phyloP scores from a whole-genome alignment of 2,329 filamentous ascomycete genomes.

The Aspergillus sp. region DNA sequence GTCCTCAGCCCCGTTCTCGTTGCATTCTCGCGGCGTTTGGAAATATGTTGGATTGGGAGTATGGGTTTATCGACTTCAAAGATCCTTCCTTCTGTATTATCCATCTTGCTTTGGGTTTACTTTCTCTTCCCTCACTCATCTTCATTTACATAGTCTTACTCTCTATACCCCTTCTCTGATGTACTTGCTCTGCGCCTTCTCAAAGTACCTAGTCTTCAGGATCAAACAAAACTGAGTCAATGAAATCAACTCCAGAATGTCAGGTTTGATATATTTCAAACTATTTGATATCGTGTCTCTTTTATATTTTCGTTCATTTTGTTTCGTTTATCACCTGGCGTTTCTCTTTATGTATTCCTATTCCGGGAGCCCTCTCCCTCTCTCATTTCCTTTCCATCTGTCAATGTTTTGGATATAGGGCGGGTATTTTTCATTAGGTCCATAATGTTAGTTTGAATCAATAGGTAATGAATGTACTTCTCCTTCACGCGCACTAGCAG shows the following conservation, averaged over 20 bases:
- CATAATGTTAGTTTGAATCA: neutral
- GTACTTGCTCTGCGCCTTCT: constrained; percentile 4
- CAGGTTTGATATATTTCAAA: neutral
- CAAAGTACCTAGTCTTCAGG: neutral
- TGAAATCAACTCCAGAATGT: constrained; percentile 1
- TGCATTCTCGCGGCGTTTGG: constrained; percentile 22
- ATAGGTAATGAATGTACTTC: neutral
- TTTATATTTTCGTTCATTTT: neutral
- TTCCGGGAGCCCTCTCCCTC: neutral
- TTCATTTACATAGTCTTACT: constrained; percentile 7
- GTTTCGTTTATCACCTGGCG: neutral
- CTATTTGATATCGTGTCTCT: neutral
- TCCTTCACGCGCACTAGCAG: too few species aligned
- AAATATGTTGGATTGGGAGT: constrained; percentile 12
- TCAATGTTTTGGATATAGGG: constrained; percentile 7
- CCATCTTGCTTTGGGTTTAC: neutral
- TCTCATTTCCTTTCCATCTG: neutral
- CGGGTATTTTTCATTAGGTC: constrained; percentile 7
- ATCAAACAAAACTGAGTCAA: neutral
- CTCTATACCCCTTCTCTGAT: constrained; percentile 15
- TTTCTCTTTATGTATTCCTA: neutral
- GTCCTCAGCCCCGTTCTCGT: constrained; percentile 11
- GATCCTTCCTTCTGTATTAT: neutral
- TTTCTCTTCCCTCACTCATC: constrained; percentile 11
- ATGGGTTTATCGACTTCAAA: constrained; percentile 8